Base-by-base conservation (phyloP, 139 green algal species). In the Gonium pectorale region DNA sequence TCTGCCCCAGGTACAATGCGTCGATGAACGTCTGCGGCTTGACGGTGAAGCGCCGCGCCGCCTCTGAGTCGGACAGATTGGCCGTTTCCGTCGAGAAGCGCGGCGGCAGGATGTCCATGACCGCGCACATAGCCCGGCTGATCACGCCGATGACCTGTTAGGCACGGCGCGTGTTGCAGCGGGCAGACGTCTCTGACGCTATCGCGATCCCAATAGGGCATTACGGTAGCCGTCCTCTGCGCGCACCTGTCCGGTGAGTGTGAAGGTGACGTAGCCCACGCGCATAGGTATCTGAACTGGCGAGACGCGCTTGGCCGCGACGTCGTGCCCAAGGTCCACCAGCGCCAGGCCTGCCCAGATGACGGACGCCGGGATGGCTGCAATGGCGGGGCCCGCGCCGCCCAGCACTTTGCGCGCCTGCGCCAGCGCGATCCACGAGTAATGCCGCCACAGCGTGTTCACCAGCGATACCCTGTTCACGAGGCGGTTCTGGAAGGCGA, bases 391-490 rank as follows among this genome's bases (percentile, higher is more conserved):
- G 0, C 94, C 94, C 0, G 94, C 91, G 43, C 94, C 94, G 27
- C 93, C 93, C 46, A 97, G 90, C 38, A 97, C 85, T 86, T 97
- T 97, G 83, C 95, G 90, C 8, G 90, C 88, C 73, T 97, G 91
- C 41, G 89, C 90, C 13, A 97, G 86, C 8, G 60, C 90, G 22
- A 92, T 86, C 63, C 88, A 86, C 22, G 69, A 87, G 92, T 97
- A 97, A 87, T 97, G 93, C 5, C 95, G 89, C 5, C 60, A 73
- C 22, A 97, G 86, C 66, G 86, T 80, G 81, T 87, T 91, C 33
- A 82, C 13, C 1, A 92, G 78, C 44, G 73, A 85, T 33, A 91
- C 82, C 73, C 83, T 86, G 69, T 93, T 91, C 63, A 93, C 79
- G 37, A 94, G 86, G 72, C 77, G 59, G 79, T 90, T 92, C 29